Evolutionary conservation across 768 basidiomycete genomes (phyloP).

Genomic region (Cytidiella melzeri): DNA sequence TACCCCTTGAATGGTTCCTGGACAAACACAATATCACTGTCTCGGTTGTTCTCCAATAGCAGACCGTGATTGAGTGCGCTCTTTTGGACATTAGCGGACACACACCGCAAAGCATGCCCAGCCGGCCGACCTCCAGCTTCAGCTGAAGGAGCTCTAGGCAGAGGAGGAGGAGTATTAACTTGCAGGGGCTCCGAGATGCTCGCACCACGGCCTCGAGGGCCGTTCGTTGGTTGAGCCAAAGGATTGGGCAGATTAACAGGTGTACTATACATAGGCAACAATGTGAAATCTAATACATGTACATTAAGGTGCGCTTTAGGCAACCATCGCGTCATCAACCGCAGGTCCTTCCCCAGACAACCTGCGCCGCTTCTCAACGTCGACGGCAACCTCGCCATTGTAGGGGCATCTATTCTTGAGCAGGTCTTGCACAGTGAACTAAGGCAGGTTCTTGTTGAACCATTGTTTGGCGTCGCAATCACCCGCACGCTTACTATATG

Average conservation of each 20-base stretch:
- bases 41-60: conserved; percentile 2
- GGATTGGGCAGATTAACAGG: not conserved
- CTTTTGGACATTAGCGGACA: conserved; percentile 7
- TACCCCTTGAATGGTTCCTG: conserved; percentile 9
- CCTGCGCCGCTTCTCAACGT: not conserved
- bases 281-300: too few relatives aligned
- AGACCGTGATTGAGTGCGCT: too few relatives aligned
- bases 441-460: too few relatives aligned
- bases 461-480: conserved; percentile 1
- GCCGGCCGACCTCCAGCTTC: too few relatives aligned
- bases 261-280: conserved; percentile 1
- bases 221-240: not conserved
- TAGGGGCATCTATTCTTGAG: not conserved
- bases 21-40: conserved; percentile 6
- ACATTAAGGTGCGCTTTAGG: not conserved
- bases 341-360: not conserved
- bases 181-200: too few relatives aligned
- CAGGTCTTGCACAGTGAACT: conserved; percentile 1
- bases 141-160: too few relatives aligned
- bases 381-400: conserved; percentile 2
- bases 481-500: conserved; percentile 3
- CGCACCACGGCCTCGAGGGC: too few relatives aligned
- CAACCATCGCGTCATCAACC: not conserved
- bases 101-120: not conserved
- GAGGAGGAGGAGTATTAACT: too few relatives aligned